Conservation (phyloP, 2,329 filamentous ascomycete species). For the Colletotrichum melonis region DNA sequence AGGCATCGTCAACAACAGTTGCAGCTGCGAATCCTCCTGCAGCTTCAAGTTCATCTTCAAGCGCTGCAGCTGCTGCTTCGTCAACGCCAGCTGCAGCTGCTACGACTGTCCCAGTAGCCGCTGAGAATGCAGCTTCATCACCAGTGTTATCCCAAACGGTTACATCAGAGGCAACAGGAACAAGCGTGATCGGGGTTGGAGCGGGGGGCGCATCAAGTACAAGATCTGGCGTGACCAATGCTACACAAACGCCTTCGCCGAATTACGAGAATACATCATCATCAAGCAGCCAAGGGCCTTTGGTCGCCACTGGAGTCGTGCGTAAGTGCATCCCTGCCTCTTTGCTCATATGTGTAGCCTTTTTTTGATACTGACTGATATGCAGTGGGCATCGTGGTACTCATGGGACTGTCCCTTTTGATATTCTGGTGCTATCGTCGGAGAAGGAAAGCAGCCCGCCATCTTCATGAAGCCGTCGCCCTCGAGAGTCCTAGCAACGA, state of each 20-base stretch:
- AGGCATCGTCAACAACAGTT: not conserved
- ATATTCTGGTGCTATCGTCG: slow-evolving; percentile 29
- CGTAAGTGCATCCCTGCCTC: not conserved
- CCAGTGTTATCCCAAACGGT: not conserved
- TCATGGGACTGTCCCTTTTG: slow-evolving; percentile 23
- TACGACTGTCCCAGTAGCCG: not conserved
- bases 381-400: slow-evolving; percentile 15
- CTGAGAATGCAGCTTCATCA: not conserved
- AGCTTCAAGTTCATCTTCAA: not conserved
- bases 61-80: not conserved
- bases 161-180: not conserved
- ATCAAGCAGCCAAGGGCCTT: not conserved
- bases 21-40: not conserved
- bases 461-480: slow-evolving; percentile 2
- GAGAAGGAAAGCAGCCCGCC: slow-evolving; percentile 2
- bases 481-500: slow-evolving; percentile 4
- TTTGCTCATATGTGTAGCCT: not conserved
- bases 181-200: not conserved
- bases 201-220: not conserved
- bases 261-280: not conserved
- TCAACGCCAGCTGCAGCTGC: not conserved
- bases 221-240: not conserved
- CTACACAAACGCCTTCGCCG: not conserved
- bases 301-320: slow-evolving; percentile 24
- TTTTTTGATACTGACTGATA: not conserved